These are phyloP conservation scores for Cetraspora pellucida DNA, from an alignment of 192 early-diverging fungal genomes.

Conservation along the genomic window DNA sequence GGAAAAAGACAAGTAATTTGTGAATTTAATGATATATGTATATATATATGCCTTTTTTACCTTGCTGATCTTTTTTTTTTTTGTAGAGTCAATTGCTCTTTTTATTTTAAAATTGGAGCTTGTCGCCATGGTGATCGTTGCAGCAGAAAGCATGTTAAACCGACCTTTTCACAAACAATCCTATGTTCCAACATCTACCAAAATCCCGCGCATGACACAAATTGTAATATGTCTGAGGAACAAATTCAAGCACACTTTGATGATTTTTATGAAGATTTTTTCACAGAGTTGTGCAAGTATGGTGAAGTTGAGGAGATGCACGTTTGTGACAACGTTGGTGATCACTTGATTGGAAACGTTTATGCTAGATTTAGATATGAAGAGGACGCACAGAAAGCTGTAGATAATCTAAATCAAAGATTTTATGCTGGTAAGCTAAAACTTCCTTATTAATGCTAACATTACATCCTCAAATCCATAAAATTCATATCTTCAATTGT, in stretches of 20 bases:
- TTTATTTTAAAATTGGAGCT: conserved; percentile 99
- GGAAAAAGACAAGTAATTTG: conserved; percentile 89
- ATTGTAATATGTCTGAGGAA: conserved; percentile 63
- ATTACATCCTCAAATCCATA: not conserved
- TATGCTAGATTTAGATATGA: conserved; percentile 90
- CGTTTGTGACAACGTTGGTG: conserved; percentile 97
- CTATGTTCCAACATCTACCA: conserved; percentile 94
- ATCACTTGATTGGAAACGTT: conserved; percentile 97
- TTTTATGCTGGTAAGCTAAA: conserved; percentile 78
- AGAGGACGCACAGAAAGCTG: conserved; percentile 91
- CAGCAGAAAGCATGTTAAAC: conserved; percentile 96
- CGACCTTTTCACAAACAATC: conserved; percentile 93
- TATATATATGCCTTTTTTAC: not conserved
- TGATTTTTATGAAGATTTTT: conserved; percentile 95
- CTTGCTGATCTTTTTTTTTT: not conserved
- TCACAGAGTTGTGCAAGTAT: conserved; percentile 93
- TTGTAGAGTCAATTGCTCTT: conserved; percentile 90
- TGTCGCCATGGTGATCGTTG: conserved; percentile 97
- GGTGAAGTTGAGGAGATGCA: conserved; percentile 97
- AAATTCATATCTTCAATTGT: not conserved
- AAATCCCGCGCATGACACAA: conserved; percentile 78
- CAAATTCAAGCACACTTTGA: conserved; percentile 92
- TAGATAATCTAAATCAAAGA: conserved; percentile 88
- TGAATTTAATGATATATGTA: not conserved
- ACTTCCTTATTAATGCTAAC: not conserved